Base-by-base conservation (phyloP, 768 basidiomycete species). In the Suillus hirtellus region DNA sequence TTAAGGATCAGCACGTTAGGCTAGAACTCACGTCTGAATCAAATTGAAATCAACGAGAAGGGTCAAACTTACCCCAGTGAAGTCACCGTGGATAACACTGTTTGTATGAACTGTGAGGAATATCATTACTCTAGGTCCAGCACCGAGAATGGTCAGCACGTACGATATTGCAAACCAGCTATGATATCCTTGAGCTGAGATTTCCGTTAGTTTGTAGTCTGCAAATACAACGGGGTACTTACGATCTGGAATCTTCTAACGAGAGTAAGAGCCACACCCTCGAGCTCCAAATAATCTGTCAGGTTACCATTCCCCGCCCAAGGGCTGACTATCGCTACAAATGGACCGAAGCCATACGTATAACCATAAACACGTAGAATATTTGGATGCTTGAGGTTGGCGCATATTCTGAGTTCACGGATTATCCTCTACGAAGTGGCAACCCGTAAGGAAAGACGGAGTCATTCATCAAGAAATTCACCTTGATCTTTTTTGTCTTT, bases 1-100 rank as follows among this genome's bases (percentile, higher is more conserved):
- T 59, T 58, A 61, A 77, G 67, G 49, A 80, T 73, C 17, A 80
- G 68, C 3, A 80, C 67, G 62, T 80, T 78, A 0, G 69, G 70
- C 78, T 79, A 47, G 17, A 44, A 14, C 31, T 27, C 34, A 40
- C 21, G 62, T 14, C 50, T 66, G 12, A 62, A 35, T 53, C 9
- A 24, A 40, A 27, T 17, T 9, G n/a, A 56, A 27, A 19, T 31
- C 1, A 42, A 44, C 14, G 9, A 43, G 5, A 6, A 21, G 42
- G 24, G 11, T 42, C 17, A 1, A 42, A 4, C 60, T 35, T 38
- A 64, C 63, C 42, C 60, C 63, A 62, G 37, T 64, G n/a, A 64
- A 52, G 37, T 64, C 63, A n/a, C 63, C 63, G 19, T 62, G 63
- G 4, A 64, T 38, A 6, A 64, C 24, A 14, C 17, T 14, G 11